Evolutionary conservation across 1,139 yeast species (phyloP), one percentile per base, ranked within the genome.

Genomic region (Suhomyces choctaworum): DNA sequence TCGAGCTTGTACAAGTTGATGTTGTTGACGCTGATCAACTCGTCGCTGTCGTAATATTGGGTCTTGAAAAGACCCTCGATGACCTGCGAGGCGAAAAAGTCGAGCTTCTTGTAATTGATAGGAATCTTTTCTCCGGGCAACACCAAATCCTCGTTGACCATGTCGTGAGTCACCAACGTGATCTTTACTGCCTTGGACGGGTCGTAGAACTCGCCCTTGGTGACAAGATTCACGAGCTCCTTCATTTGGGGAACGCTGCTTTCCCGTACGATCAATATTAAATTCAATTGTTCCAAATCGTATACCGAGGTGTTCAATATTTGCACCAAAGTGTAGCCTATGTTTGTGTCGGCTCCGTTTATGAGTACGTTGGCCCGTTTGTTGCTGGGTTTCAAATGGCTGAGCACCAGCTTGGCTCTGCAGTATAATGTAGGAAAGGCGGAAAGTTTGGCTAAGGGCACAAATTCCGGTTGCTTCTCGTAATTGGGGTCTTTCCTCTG

Each of bases 321-420:
- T 42, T 70, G 76, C 4, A 66, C 42, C 6, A 70, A 36, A 1
- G 73, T 68, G 32, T 51, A 48, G 0, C 73, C 74, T 22, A 69
- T 46, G 33, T 57, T 54, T 6, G 76, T 67, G 41, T 70, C 75
- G 4, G 66, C 76, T 9, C 76, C 76, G 46, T 70, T 69, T 34
- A 70, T 65, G 29, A 70, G 51, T 7, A 70, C 48, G 30, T 58
- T 64, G 9, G 60, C 58, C 25, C 45, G 40, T 13, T 46, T 37
- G 8, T 34, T 27, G 1, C 34, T 23, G 17, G 54, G 44, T 25
- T 54, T 48, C 28, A 62, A 50, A 39, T 63, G 58, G 16, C 54
- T 45, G 24, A 69, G 58, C 3, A 64, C 62, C 40, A 66, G 72
- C 39, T 64, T 65, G 26, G 73, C 67, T 28, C 68, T 56, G 40